Evolutionary conservation across 129 eudicot genomes (phyloP), one percentile per base, ranked within the genome.

Genomic region (Flaveria ramosissima): DNA sequence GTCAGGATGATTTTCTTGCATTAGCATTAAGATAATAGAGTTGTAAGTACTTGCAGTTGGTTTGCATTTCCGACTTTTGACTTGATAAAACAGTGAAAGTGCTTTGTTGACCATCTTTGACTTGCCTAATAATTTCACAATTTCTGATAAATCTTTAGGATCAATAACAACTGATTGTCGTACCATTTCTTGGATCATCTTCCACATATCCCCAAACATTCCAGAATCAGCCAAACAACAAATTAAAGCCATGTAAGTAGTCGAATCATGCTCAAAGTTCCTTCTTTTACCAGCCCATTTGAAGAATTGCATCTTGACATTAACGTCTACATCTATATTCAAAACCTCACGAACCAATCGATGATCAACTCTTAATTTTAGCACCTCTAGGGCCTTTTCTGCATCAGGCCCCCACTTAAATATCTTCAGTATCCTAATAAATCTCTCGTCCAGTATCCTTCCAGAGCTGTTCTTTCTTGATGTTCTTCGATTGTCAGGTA

Each of bases 361-460:
- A 82, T 89, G 90, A 80, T 91, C 96, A 20, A 94, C 92, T 75
- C 84, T 89, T 83, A 94, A 26, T 72, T 87, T 87, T 0, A 94
- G 80, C 51, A 94, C 98, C 72, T 94, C 97, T 55, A 94, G 19
- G 30, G 98, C 98, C 89, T 89, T 94, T 83, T 91, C 98, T 3
- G 98, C 92, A 86, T 94, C 98, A 17, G 96, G 85, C 2, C 98
- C 98, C 98, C 98, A 94, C 75, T 91, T 94, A 68, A 94, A 94
- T 61, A 94, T 94, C 84, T 94, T 94, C 71, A 94, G 78, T 71
- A 94, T 94, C 81, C 90, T 87, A 20, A 91, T 84, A 45, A 94
- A 94, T 64, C 98, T 85, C 84, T 89, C 97, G 46, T 91, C 97
- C 68, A 94, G 71, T 11, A 45, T 78, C 78, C 98, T 88, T 30